Conservation (phyloP, 176 grass and related monocot genomes). For the Saccharum spontaneum region DNA sequence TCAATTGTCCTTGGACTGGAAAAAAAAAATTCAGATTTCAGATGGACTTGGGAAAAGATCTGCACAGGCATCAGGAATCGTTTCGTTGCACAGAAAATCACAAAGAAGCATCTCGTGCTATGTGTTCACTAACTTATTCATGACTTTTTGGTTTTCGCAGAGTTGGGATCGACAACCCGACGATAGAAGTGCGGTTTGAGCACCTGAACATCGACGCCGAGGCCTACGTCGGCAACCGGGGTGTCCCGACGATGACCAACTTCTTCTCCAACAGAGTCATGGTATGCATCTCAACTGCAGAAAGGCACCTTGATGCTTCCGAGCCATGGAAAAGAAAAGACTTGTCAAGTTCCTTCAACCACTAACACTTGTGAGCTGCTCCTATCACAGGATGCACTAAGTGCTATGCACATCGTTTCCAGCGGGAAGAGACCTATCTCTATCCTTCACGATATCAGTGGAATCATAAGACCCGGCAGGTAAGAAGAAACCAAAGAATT, state of each 20-base stretch:
- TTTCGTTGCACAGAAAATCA: no score
- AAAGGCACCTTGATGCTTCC: neutral
- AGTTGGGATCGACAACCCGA: slow-evolving; percentile 90
- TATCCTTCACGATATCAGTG: slow-evolving; percentile 80
- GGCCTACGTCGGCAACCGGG: slow-evolving; percentile 83
- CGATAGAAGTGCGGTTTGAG: slow-evolving; percentile 88
- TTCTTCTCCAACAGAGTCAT: slow-evolving; percentile 91
- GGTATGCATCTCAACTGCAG: slow-evolving; percentile 30
- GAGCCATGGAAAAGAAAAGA: neutral
- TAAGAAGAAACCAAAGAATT: slow-evolving; percentile 13
- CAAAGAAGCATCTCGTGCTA: no score
- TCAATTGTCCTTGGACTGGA: no score
- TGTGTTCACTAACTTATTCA: no score
- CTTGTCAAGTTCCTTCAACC: neutral
- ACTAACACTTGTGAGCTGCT: slow-evolving; percentile 32
- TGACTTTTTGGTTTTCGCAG: slow-evolving; percentile 30
- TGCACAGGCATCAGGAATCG: no score
- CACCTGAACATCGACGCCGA: slow-evolving; percentile 75
- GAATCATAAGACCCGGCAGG: slow-evolving; percentile 79
- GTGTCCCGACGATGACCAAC: slow-evolving; percentile 80
- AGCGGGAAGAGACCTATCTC: slow-evolving; percentile 73
- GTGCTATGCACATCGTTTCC: slow-evolving; percentile 59
- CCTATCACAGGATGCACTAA: slow-evolving; percentile 57
- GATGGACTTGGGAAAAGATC: no score
- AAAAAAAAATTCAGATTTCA: no score